phyloP scores from a whole-genome alignment of 805 yeast genomes.

The Hemisphaericaspora nanyangensis region DNA sequence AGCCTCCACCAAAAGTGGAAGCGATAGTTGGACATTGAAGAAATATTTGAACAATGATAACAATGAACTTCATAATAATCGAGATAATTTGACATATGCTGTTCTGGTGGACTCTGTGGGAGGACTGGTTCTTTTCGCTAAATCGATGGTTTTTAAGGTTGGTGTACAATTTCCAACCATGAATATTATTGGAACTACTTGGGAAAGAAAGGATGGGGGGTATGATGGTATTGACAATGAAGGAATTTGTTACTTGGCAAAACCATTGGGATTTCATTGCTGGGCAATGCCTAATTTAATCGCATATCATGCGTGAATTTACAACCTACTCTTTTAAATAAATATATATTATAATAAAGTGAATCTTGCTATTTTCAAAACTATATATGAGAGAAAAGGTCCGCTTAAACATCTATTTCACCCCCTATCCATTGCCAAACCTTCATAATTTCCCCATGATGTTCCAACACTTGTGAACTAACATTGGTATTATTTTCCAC shows the following conservation, averaged over 20 bases:
- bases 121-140: slow-evolving; percentile 45
- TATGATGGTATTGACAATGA: slow-evolving; percentile 55
- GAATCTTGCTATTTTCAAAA: too few relatives aligned
- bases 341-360: too few relatives aligned
- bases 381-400: too few relatives aligned
- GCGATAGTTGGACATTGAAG: slow-evolving; percentile 26
- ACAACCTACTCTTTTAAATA: too few relatives aligned
- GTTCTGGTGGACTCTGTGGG: slow-evolving; percentile 46
- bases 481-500: slow-evolving; percentile 69
- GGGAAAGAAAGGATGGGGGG: slow-evolving; percentile 43
- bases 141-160: slow-evolving; percentile 40
- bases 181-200: slow-evolving; percentile 44
- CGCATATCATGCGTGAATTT: slow-evolving; percentile 31
- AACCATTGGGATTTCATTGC: slow-evolving; percentile 41
- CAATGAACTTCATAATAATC: slow-evolving; percentile 6
- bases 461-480: slow-evolving; percentile 58
- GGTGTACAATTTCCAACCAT: slow-evolving; percentile 45
- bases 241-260: slow-evolving; percentile 48
- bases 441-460: slow-evolving; percentile 82
- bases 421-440: slow-evolving; percentile 81
- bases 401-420: not conserved
- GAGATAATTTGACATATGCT: slow-evolving; percentile 8
- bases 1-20: slow-evolving; percentile 29
- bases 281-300: slow-evolving; percentile 48
- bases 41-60: slow-evolving; percentile 12